Percentiles rank a stretch among this genome's conserved stretches.
Evolutionary conservation across 805 yeast genomes (phyloP).

Genomic region (Lipomyces spencermartinsiae): DNA sequence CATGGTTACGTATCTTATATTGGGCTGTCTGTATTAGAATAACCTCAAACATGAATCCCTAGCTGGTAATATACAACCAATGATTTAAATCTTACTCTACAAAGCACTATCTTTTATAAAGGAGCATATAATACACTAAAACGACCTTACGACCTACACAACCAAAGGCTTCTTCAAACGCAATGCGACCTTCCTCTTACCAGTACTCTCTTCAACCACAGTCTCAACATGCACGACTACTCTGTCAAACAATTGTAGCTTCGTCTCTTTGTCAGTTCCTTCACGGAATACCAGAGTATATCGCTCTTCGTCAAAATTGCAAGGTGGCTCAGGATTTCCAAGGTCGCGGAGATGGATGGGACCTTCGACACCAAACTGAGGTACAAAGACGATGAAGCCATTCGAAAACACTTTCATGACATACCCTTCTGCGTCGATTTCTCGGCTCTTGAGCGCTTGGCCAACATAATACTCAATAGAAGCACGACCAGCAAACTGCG

Average conservation of each 20-base stretch:
- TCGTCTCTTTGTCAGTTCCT: constrained; percentile 53
- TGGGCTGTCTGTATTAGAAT: neutral
- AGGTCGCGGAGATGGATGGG: constrained; percentile 80
- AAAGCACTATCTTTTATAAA: neutral
- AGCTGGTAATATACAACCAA: neutral
- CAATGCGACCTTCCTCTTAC: constrained; percentile 89
- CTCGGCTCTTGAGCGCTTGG: constrained; percentile 89
- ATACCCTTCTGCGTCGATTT: constrained; percentile 83
- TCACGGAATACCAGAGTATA: constrained; percentile 67
- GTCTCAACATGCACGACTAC: constrained; percentile 84
- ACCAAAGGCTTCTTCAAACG: constrained; percentile 39
- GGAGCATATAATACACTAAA: neutral
- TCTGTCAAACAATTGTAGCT: constrained; percentile 78
- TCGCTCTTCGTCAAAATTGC: constrained; percentile 76
- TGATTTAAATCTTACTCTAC: neutral
- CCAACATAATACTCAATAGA: constrained; percentile 98
- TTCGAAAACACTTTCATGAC: constrained; percentile 90
- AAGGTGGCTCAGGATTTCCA: constrained; percentile 65
- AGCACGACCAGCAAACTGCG: constrained; percentile 98
- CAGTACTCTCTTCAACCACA: constrained; percentile 81
- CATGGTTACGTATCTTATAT: neutral
- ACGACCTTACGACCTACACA: neutral
- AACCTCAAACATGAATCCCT: neutral
- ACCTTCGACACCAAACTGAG: constrained; percentile 95
- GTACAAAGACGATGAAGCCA: constrained; percentile 93